These are phyloP conservation scores for Neurospora intermedia DNA, from an alignment of 495 filamentous ascomycete genomes.

Conservation along the genomic window DNA sequence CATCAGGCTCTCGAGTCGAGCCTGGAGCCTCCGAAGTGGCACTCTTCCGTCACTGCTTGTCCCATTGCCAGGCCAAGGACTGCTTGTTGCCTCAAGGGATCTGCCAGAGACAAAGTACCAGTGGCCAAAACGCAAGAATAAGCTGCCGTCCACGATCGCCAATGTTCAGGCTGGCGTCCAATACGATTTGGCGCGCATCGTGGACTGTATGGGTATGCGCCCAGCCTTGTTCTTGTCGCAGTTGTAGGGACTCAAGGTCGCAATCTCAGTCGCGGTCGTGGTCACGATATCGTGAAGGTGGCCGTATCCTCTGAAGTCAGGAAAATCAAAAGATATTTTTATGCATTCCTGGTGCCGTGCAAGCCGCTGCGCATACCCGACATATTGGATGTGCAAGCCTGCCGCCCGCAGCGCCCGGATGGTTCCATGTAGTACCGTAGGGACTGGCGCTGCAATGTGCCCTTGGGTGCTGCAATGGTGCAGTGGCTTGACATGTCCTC, in stretches of 20 bases:
- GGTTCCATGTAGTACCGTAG: background rate
- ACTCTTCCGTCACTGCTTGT: conserved; percentile 4
- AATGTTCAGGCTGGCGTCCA: background rate
- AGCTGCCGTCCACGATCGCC: background rate
- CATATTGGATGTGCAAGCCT: conserved; percentile 13
- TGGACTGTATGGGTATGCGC: background rate
- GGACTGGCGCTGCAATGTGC: conserved; percentile 6
- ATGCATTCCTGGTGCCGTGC: conserved; percentile 17
- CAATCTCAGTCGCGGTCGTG: background rate
- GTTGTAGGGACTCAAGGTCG: background rate
- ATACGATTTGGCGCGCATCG: background rate
- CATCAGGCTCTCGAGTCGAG: background rate
- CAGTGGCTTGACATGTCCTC: conserved; percentile 12
- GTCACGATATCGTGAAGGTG: conserved; percentile 7
- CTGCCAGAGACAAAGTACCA: background rate
- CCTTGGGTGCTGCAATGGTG: conserved; percentile 1
- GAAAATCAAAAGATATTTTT: conserved; percentile 22
- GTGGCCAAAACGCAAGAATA: background rate
- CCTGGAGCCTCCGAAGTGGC: background rate
- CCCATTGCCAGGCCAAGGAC: background rate
- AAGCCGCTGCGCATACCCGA: conserved; percentile 20
- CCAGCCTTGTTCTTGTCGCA: background rate
- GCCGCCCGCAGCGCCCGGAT: conserved; percentile 8
- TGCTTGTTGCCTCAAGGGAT: background rate
- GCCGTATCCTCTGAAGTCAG: background rate